These are phyloP conservation scores for Chromosphaera perkinsii DNA, from an alignment of 208 protist species.

Conservation along the genomic window DNA sequence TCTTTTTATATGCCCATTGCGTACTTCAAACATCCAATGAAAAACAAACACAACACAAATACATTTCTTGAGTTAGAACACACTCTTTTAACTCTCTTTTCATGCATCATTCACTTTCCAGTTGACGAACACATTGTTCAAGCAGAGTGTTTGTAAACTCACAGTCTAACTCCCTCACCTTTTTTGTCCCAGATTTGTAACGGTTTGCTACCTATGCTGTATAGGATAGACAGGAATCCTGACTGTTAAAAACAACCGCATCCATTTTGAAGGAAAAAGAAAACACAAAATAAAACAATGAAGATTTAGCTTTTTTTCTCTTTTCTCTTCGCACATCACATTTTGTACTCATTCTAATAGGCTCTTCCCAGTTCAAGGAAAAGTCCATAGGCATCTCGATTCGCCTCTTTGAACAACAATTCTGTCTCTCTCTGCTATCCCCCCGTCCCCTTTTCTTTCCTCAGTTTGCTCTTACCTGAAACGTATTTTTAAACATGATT, in stretches of 20 bases:
- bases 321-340: too few relatives aligned
- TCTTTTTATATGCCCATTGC: conserved; percentile 96
- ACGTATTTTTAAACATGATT: conserved; percentile 97
- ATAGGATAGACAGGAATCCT: conserved; percentile 97
- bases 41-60: background rate
- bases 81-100: too few relatives aligned
- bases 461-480: conserved; percentile 67
- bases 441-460: too few relatives aligned
- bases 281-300: background rate
- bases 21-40: conserved; percentile 50
- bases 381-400: too few relatives aligned
- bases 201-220: conserved; percentile 93
- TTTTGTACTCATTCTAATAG: too few relatives aligned
- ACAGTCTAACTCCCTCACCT: conserved; percentile 15
- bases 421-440: too few relatives aligned
- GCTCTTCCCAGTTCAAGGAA: too few relatives aligned
- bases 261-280: background rate
- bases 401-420: too few relatives aligned
- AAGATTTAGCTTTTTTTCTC: too few relatives aligned
- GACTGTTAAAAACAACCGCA: conserved; percentile 33
- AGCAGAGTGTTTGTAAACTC: background rate
- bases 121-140: too few relatives aligned
- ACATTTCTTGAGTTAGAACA: background rate
- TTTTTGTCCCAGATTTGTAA: conserved; percentile 96
- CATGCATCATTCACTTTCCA: too few relatives aligned